phyloP scores from a whole-genome alignment of 2,329 filamentous ascomycete genomes.

The Fonsecaea pedrosoi region DNA sequence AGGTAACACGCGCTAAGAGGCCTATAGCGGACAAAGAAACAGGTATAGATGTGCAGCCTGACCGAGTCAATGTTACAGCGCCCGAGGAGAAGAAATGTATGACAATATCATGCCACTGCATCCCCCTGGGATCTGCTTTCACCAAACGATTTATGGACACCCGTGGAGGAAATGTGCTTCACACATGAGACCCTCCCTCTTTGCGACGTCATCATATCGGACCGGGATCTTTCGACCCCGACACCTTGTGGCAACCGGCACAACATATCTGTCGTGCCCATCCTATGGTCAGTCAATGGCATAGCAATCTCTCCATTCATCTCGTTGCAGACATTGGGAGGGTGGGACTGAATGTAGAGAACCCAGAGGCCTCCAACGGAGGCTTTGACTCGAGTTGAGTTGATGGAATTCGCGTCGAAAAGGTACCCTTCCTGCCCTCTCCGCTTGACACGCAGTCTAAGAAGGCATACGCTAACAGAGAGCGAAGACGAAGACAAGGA shows the following conservation, averaged over 20 bases:
- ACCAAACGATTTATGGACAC: background rate
- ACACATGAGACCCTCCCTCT: background rate
- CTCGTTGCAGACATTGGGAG: no score
- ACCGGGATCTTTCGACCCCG: background rate
- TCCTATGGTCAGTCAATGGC: no score
- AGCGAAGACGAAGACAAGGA: no score
- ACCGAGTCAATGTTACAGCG: background rate
- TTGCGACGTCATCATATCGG: background rate
- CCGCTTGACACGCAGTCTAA: no score
- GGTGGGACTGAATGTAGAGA: no score
- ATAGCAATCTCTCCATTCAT: background rate
- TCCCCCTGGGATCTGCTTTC: background rate
- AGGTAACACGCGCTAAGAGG: background rate
- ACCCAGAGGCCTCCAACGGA: no score
- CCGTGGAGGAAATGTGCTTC: background rate
- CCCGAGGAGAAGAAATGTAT: background rate
- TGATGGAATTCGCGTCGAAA: no score
- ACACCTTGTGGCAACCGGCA: background rate
- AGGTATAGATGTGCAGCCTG: background rate
- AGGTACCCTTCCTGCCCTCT: no score
- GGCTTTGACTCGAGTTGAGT: no score
- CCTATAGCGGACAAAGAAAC: background rate
- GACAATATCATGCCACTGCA: background rate
- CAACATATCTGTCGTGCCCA: background rate
- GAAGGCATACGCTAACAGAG: no score